phyloP scores from a whole-genome alignment of 2,329 filamentous ascomycete species.

The Thermoascus crustaceus region DNA sequence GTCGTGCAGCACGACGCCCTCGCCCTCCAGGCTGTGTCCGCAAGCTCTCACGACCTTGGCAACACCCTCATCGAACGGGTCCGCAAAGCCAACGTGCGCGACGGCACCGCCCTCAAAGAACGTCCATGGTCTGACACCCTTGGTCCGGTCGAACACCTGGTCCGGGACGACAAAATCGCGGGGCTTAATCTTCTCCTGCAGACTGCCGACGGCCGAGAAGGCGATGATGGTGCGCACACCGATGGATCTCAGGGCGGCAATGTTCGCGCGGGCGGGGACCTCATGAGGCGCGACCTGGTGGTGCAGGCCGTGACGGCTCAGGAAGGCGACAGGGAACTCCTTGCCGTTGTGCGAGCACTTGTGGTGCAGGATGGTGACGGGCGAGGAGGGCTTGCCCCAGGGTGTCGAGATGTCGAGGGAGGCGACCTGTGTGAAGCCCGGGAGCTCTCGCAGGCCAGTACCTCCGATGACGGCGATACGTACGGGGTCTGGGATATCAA shows the following conservation, averaged over 20 bases:
- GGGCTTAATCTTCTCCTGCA: constrained; percentile 87
- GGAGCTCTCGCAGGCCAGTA: constrained; percentile 81
- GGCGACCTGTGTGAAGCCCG: constrained; percentile 78
- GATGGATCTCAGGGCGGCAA: constrained; percentile 86
- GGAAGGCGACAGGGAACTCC: constrained; percentile 68
- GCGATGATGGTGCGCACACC: constrained; percentile 88
- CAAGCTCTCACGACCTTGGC: constrained; percentile 70
- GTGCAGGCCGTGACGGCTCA: constrained; percentile 82
- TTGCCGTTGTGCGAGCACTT: constrained; percentile 58
- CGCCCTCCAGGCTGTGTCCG: constrained; percentile 68
- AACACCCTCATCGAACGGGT: constrained; percentile 79
- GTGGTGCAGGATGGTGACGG: constrained; percentile 84
- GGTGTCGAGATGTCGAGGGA: constrained; percentile 69
- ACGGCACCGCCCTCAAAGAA: constrained; percentile 82
- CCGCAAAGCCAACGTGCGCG: constrained; percentile 88
- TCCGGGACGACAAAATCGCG: constrained; percentile 95
- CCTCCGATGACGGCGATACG: constrained; percentile 87
- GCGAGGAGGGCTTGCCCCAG: constrained; percentile 72
- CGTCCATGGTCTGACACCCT: constrained; percentile 87
- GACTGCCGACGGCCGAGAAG: constrained; percentile 87
- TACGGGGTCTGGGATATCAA: constrained; percentile 44
- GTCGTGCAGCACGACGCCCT: constrained; percentile 76
- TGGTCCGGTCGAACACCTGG: constrained; percentile 95
- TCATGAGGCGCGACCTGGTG: constrained; percentile 91
- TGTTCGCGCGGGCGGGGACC: constrained; percentile 90